Conservation (phyloP, 768 basidiomycete species). For the Dictyophora rubrovolvata region DNA sequence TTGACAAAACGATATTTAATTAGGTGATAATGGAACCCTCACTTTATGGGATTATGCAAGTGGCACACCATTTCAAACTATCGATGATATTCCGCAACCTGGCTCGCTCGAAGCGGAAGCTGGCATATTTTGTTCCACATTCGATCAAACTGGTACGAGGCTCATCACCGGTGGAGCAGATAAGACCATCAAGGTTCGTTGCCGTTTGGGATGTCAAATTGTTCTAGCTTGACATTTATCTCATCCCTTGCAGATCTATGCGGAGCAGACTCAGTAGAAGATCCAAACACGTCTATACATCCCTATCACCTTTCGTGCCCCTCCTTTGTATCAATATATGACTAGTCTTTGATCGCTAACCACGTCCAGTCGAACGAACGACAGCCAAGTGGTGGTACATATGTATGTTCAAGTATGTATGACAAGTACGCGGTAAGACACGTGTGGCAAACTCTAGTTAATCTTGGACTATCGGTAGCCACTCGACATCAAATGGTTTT, state of each 20-base stretch:
- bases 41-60: conserved; percentile 94
- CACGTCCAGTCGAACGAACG: too few species aligned
- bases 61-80: conserved; percentile 87
- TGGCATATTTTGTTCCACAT: conserved; percentile 93
- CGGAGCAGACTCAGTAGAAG: conserved; percentile 53
- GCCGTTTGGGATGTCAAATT: conserved; percentile 2
- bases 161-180: conserved; percentile 95
- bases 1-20: background rate
- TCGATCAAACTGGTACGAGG: conserved; percentile 90
- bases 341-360: too few species aligned
- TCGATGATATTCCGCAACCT: conserved; percentile 91
- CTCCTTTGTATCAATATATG: too few species aligned
- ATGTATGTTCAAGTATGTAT: too few species aligned
- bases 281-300: too few species aligned
- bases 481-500: too few species aligned
- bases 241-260: conserved; percentile 42
- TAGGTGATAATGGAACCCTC: conserved; percentile 86
- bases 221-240: background rate
- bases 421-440: too few species aligned
- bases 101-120: conserved; percentile 98
- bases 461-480: too few species aligned
- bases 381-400: too few species aligned
- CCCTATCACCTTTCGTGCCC: too few species aligned
- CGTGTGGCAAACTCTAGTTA: too few species aligned
- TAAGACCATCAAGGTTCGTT: conserved; percentile 90